Evolutionary conservation across 805 yeast genomes (phyloP).

Genomic region (Ascoidea asiatica): DNA sequence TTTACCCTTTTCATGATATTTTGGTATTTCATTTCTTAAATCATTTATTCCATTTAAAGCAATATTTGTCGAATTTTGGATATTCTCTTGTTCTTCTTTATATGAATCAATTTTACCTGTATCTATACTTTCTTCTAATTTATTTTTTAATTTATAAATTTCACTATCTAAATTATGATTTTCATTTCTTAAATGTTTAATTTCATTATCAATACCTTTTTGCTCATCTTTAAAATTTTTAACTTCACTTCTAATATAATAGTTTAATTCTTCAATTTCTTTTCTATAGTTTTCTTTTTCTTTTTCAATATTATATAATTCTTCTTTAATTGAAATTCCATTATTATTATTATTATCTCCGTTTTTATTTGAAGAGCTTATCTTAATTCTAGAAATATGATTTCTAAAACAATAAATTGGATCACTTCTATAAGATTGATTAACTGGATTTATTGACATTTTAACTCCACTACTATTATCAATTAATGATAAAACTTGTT

Average conservation of each 20-base stretch:
- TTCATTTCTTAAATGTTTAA: slow-evolving; percentile 11
- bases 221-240: slow-evolving; percentile 12
- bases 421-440: slow-evolving; percentile 35
- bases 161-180: slow-evolving; percentile 13
- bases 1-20: background rate
- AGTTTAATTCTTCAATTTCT: slow-evolving; percentile 5
- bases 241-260: slow-evolving; percentile 2
- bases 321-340: slow-evolving; percentile 10
- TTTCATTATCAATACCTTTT: slow-evolving; percentile 11
- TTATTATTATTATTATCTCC: slow-evolving; percentile 11
- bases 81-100: slow-evolving; percentile 13
- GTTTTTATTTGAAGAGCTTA: background rate
- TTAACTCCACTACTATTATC: slow-evolving; percentile 30
- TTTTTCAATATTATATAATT: slow-evolving; percentile 7
- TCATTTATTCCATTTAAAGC: background rate
- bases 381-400: slow-evolving; percentile 8
- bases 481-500: slow-evolving; percentile 26
- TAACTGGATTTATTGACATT: slow-evolving; percentile 20
- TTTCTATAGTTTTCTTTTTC: slow-evolving; percentile 12
- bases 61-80: slow-evolving; percentile 3
- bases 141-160: slow-evolving; percentile 21
- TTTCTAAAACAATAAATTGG: slow-evolving; percentile 31
- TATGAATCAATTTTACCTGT: slow-evolving; percentile 24
- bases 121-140: slow-evolving; percentile 30
- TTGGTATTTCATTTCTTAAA: no score